Conservation (phyloP, 225 moss, liverwort and hornwort genomes). For the Takakia lepidozioides region DNA sequence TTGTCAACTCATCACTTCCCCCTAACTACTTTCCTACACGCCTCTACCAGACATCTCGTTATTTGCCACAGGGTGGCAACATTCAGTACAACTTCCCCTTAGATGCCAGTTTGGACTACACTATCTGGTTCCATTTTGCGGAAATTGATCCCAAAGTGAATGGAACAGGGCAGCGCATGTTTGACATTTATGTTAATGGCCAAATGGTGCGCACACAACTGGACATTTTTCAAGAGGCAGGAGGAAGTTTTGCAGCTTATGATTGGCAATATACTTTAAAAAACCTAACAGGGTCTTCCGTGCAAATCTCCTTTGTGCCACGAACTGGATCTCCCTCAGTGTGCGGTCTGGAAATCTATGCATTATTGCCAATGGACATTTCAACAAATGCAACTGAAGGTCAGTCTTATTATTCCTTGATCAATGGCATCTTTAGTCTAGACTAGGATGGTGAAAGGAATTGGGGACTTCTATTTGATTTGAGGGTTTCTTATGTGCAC, state of each 20-base stretch:
- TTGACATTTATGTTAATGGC: slow-evolving; percentile 54
- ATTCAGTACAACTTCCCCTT: slow-evolving; percentile 52
- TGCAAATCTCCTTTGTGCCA: slow-evolving; percentile 19
- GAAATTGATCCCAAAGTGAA: slow-evolving; percentile 58
- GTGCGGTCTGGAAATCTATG: slow-evolving; percentile 50
- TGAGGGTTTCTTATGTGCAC: too few species aligned
- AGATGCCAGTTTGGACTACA: slow-evolving; percentile 67
- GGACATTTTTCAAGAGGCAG: slow-evolving; percentile 59
- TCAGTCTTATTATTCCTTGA: background rate
- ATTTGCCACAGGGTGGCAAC: slow-evolving; percentile 4
- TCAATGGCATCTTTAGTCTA: too few species aligned
- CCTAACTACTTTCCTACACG: slow-evolving; percentile 72
- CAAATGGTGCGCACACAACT: slow-evolving; percentile 22
- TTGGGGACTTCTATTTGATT: too few species aligned
- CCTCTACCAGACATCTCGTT: slow-evolving; percentile 77
- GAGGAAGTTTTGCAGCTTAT: slow-evolving; percentile 39
- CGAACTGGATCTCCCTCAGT: slow-evolving; percentile 24
- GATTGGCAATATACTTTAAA: slow-evolving; percentile 37
- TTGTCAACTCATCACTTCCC: slow-evolving; percentile 39
- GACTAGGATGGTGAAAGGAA: too few species aligned
- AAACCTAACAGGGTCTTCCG: slow-evolving; percentile 35
- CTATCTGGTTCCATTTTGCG: slow-evolving; percentile 85
- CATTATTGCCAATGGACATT: slow-evolving; percentile 29
- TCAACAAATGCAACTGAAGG: slow-evolving; percentile 18
- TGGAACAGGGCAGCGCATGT: slow-evolving; percentile 60